phyloP scores from a whole-genome alignment of 169 alveolate genomes.

The Plasmodium ovale region DNA sequence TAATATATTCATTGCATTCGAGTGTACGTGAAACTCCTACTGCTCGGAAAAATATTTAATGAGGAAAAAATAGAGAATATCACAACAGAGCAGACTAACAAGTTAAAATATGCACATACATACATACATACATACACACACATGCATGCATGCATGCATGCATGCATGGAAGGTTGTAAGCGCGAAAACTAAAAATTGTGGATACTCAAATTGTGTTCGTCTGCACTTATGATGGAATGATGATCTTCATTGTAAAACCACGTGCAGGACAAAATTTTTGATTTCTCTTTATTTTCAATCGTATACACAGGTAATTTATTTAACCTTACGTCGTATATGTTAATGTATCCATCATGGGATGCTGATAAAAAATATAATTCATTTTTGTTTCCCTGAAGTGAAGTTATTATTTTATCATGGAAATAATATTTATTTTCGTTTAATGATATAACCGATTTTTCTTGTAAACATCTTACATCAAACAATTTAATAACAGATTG shows the following conservation, averaged over 20 bases:
- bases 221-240: constrained; percentile 32
- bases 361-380: constrained; percentile 49
- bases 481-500: constrained; percentile 64
- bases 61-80: too few relatives aligned
- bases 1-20: too few relatives aligned
- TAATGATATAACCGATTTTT: constrained; percentile 30
- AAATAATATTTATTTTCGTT: constrained; percentile 59
- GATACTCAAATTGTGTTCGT: constrained; percentile 20
- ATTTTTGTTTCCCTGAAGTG: constrained; percentile 39
- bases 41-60: too few relatives aligned
- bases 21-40: too few relatives aligned
- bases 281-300: constrained; percentile 43
- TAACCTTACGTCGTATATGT: constrained; percentile 64
- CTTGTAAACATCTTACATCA: constrained; percentile 54
- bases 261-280: constrained; percentile 46
- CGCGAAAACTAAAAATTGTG: constrained; percentile 42
- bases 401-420: constrained; percentile 70
- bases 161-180: not conserved
- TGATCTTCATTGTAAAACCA: constrained; percentile 49
- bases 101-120: too few relatives aligned
- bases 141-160: not conserved
- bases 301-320: constrained; percentile 67
- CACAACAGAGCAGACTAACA: too few relatives aligned
- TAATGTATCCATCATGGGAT: constrained; percentile 67
- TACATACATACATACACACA: not conserved